Evolutionary conservation across 2,329 filamentous ascomycete genomes (phyloP).

Genomic region (Cladophialophora bantiana): DNA sequence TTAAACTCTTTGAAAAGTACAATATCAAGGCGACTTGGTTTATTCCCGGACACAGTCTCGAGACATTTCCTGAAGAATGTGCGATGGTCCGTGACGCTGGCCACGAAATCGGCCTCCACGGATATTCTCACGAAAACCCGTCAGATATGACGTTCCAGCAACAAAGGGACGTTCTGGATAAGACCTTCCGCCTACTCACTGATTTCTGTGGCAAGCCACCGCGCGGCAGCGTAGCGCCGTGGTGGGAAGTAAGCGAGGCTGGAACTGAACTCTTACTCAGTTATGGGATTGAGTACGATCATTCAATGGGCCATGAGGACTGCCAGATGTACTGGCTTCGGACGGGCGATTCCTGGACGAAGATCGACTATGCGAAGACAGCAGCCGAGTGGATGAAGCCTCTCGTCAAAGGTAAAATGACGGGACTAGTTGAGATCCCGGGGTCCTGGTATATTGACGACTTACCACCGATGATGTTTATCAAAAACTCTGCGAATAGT

Average conservation of each 20-base stretch:
- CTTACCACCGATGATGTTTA: conserved; percentile 56
- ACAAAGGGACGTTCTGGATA: conserved; percentile 77
- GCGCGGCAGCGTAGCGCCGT: conserved; percentile 74
- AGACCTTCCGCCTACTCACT: conserved; percentile 75
- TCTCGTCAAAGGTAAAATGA: conserved; percentile 54
- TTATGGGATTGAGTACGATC: conserved; percentile 55
- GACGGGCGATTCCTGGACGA: conserved; percentile 53
- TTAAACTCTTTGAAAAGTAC: conserved; percentile 76
- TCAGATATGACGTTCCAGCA: conserved; percentile 75
- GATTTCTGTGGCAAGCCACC: conserved; percentile 75
- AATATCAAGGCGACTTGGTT: conserved; percentile 74
- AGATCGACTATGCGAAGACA: conserved; percentile 54
- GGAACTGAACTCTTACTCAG: conserved; percentile 59
- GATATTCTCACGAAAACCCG: conserved; percentile 78
- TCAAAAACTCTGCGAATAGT: conserved; percentile 57
- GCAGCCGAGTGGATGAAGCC: conserved; percentile 57
- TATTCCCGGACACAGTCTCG: conserved; percentile 68
- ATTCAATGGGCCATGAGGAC: conserved; percentile 55
- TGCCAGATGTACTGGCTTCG: conserved; percentile 55
- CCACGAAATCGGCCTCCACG: conserved; percentile 72
- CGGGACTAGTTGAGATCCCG: conserved; percentile 53
- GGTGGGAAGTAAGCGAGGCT: conserved; percentile 76
- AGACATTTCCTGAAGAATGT: conserved; percentile 72
- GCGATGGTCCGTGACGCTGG: conserved; percentile 67
- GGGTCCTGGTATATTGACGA: conserved; percentile 54